phyloP scores from a whole-genome alignment of 441 rosid species.

The Manihot esculenta region DNA sequence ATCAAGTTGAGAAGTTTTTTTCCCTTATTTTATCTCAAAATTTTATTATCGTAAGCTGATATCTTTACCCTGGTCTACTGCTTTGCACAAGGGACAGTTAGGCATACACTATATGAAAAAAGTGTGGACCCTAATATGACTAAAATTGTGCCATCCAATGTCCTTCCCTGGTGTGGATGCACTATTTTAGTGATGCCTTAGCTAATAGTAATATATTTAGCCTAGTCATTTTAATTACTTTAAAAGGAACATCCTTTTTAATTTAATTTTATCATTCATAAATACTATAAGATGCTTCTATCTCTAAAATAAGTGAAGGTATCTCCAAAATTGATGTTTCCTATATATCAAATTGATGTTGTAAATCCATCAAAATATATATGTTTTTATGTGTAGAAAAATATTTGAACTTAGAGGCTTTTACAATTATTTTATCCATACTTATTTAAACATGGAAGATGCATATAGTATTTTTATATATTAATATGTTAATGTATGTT shows the following conservation, averaged over 20 bases:
- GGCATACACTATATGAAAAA: not conserved
- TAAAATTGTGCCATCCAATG: not conserved
- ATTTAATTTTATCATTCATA: not conserved
- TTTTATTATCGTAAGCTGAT: not conserved
- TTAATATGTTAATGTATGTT: constrained; percentile 21
- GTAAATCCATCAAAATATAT: not conserved
- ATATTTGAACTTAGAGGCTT: not conserved
- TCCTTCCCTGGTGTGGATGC: not conserved
- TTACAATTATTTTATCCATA: constrained; percentile 2
- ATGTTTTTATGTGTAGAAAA: not conserved
- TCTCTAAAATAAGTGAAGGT: not conserved
- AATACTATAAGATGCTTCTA: not conserved
- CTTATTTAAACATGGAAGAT: constrained; percentile 12
- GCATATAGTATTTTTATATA: constrained; percentile 15
- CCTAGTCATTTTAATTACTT: not conserved
- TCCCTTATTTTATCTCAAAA: not conserved
- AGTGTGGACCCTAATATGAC: not conserved
- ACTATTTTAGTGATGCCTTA: not conserved
- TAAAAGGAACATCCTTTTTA: too few relatives aligned
- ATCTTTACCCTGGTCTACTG: not conserved
- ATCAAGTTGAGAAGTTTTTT: not conserved
- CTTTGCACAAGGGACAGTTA: not conserved
- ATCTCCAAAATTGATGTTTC: not conserved
- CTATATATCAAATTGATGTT: not conserved
- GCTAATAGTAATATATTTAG: not conserved